These are phyloP conservation scores for Penicillium herquei DNA, from an alignment of 495 filamentous ascomycete genomes.

Conservation along the genomic window DNA sequence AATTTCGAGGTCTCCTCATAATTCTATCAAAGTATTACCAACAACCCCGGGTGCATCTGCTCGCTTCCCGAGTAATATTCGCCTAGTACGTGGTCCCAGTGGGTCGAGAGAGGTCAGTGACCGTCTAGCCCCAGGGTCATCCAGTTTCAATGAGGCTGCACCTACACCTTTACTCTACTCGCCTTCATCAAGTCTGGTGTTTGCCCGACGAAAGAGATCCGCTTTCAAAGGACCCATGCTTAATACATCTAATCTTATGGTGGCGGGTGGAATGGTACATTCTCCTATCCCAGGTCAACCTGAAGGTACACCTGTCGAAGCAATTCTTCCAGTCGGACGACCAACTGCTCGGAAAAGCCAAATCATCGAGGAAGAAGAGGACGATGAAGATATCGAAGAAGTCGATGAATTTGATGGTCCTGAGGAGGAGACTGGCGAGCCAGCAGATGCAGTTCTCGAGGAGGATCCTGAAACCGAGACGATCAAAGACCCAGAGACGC, in stretches of 20 bases:
- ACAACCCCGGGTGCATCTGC: slow-evolving; percentile 77
- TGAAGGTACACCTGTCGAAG: slow-evolving; percentile 42
- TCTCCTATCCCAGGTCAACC: slow-evolving; percentile 35
- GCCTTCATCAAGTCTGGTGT: slow-evolving; percentile 67
- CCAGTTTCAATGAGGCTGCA: slow-evolving; percentile 39
- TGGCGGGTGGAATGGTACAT: slow-evolving; percentile 35
- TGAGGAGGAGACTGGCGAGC: slow-evolving; percentile 41
- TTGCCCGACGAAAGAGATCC: slow-evolving; percentile 85
- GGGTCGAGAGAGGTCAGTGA: slow-evolving; percentile 31
- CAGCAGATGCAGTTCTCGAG: slow-evolving; percentile 18
- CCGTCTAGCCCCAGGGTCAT: slow-evolving; percentile 22
- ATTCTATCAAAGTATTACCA: slow-evolving; percentile 90
- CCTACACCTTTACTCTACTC: slow-evolving; percentile 43
- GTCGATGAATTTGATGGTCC: slow-evolving; percentile 65
- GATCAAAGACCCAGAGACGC: slow-evolving; percentile 8
- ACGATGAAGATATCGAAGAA: slow-evolving; percentile 72
- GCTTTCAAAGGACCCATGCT: slow-evolving; percentile 86
- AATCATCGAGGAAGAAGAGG: slow-evolving; percentile 87
- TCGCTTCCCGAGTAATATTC: slow-evolving; percentile 81
- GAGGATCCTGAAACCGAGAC: slow-evolving; percentile 10
- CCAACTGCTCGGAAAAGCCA: slow-evolving; percentile 55
- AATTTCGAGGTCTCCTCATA: slow-evolving; percentile 71
- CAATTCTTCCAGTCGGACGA: slow-evolving; percentile 53
- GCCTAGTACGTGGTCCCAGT: slow-evolving; percentile 66
- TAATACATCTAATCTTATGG: slow-evolving; percentile 50